phyloP scores from a whole-genome alignment of 495 filamentous ascomycete genomes.

The Chlorociboria aeruginascens region DNA sequence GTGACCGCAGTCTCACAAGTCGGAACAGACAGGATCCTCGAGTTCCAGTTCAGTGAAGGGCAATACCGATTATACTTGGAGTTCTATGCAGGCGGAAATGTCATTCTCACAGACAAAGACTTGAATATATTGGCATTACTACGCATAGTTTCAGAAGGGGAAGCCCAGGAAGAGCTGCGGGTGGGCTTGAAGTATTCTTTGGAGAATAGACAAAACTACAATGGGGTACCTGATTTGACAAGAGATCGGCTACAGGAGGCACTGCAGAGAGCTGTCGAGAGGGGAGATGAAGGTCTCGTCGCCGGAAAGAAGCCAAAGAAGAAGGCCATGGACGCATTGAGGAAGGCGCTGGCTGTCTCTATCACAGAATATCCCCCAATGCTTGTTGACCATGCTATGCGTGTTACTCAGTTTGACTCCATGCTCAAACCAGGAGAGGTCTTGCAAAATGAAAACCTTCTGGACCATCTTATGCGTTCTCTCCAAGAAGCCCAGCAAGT shows the following conservation, averaged over 20 bases:
- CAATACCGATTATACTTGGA: conserved; percentile 79
- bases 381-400: conserved; percentile 76
- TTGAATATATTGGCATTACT: conserved; percentile 66
- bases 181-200: conserved; percentile 69
- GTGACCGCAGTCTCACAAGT: conserved; percentile 74
- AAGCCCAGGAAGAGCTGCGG: conserved; percentile 64
- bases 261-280: conserved; percentile 51
- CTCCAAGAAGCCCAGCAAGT: conserved; percentile 57
- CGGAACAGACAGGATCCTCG: conserved; percentile 87
- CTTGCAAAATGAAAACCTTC: conserved; percentile 46
- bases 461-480: conserved; percentile 50
- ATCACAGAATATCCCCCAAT: conserved; percentile 81
- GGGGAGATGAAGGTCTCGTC: conserved; percentile 29
- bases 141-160: conserved; percentile 61
- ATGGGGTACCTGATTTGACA: conserved; percentile 61
- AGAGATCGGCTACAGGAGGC: conserved; percentile 56
- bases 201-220: conserved; percentile 69
- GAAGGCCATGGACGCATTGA: conserved; percentile 58
- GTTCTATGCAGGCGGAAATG: conserved; percentile 93
- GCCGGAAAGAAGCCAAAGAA: conserved; percentile 60
- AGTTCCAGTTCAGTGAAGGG: conserved; percentile 86
- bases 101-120: conserved; percentile 78
- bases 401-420: conserved; percentile 52
- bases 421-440: conserved; percentile 53
- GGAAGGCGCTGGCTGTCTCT: conserved; percentile 66